Conservation (phyloP, 2,329 filamentous ascomycete species). For the Pezicula radicicola region DNA sequence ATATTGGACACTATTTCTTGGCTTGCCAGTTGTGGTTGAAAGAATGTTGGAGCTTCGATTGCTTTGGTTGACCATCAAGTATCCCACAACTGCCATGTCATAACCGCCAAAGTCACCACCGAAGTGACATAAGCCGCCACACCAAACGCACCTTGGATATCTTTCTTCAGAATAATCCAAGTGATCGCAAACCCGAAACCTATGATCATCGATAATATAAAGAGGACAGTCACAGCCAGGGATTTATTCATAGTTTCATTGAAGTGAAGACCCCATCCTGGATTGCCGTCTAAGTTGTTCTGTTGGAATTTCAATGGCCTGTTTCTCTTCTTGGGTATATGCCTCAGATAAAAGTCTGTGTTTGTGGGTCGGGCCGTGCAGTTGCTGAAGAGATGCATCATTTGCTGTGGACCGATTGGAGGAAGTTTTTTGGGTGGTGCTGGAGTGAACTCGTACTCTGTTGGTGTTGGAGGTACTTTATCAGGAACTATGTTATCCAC, state of each 20-base stretch:
- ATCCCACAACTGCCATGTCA: conserved; percentile 10
- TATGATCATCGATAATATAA: conserved; percentile 1
- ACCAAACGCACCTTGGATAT: conserved; percentile 9
- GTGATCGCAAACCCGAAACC: conserved; percentile 2
- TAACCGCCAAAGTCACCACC: conserved; percentile 9
- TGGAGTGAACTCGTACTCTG: conserved; percentile 11
- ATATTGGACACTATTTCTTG: too few species aligned
- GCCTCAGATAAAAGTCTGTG: conserved; percentile 2
- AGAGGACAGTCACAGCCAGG: conserved; percentile 4
- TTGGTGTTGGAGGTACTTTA: conserved; percentile 4
- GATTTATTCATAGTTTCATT: conserved; percentile 2
- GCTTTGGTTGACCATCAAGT: neutral
- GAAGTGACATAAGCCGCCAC: conserved; percentile 11
- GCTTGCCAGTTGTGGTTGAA: neutral
- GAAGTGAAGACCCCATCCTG: conserved; percentile 6
- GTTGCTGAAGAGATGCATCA: conserved; percentile 8
- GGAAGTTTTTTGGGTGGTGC: conserved; percentile 7
- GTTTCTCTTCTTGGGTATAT: conserved; percentile 4
- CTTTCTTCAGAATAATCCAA: conserved; percentile 6
- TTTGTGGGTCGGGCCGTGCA: neutral
- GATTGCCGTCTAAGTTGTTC: conserved; percentile 2
- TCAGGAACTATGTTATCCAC: conserved; percentile 9
- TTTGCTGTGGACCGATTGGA: conserved; percentile 4
- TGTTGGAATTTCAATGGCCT: conserved; percentile 1
- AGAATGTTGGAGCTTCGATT: neutral